phyloP scores from a whole-genome alignment of 1,284 basidiomycete genomes.

The Moesziomyces globuligerus region DNA sequence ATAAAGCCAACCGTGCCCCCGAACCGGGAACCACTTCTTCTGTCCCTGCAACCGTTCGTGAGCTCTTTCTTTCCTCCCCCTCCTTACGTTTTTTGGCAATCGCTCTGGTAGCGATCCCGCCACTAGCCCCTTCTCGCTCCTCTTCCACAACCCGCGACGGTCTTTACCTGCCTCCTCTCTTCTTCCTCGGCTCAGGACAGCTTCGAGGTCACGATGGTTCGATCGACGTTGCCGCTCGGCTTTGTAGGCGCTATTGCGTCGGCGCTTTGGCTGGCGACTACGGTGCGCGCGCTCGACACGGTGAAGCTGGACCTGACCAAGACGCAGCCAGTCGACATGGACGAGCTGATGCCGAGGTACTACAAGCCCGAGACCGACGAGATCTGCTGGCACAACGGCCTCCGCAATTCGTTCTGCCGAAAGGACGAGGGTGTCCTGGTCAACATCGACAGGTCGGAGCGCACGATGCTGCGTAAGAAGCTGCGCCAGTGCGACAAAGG shows the following conservation, averaged over 20 bases:
- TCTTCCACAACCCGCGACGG: background rate
- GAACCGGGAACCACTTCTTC: too few relatives aligned
- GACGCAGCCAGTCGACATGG: background rate
- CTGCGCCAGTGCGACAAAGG: too few relatives aligned
- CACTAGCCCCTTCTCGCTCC: background rate
- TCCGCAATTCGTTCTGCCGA: slow-evolving; percentile 4
- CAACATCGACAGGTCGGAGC: background rate
- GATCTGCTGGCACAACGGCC: slow-evolving; percentile 18
- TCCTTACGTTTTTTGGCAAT: background rate
- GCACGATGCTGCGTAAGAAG: background rate
- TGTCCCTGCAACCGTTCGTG: too few relatives aligned
- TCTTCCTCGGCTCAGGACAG: slow-evolving; percentile 1
- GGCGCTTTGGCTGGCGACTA: background rate
- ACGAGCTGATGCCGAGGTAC: background rate
- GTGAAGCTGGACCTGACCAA: background rate
- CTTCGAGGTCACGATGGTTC: too few relatives aligned
- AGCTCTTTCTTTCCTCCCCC: background rate
- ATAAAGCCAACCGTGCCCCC: too few relatives aligned
- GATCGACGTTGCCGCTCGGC: too few relatives aligned
- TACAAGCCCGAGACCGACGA: slow-evolving; percentile 22
- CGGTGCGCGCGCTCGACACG: background rate
- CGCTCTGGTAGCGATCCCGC: slow-evolving; percentile 18
- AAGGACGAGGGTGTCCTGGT: slow-evolving; percentile 4
- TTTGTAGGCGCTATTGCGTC: too few relatives aligned
- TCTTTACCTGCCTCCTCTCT: background rate